Percentiles rank a stretch among this genome's conserved stretches.
These are phyloP conservation scores for Theobroma grandiflorum DNA, from an alignment of 441 rosid genomes.

Conservation along the genomic window DNA sequence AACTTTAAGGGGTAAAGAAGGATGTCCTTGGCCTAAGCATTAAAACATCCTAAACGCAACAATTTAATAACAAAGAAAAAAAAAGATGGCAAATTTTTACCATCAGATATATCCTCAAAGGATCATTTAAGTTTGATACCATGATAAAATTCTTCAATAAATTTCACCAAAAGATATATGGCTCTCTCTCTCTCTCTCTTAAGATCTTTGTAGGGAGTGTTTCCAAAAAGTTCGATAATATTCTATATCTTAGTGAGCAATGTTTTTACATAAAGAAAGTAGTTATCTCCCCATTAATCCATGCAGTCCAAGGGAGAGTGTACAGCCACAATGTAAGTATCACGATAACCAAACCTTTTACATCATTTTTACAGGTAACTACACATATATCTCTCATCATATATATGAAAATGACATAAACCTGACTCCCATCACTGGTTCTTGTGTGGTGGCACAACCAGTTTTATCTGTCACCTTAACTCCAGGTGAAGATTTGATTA, in stretches of 20 bases:
- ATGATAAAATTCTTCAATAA: background rate
- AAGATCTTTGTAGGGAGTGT: background rate
- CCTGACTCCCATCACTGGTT: too few species aligned
- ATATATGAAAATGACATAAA: background rate
- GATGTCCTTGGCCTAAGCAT: background rate
- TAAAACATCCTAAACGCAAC: constrained; percentile 6
- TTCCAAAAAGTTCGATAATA: background rate
- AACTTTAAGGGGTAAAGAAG: background rate
- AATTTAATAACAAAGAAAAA: background rate
- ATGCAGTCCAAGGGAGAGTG: background rate
- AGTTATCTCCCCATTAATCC: background rate
- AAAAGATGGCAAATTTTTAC: background rate
- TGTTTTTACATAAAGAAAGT: background rate
- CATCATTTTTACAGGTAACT: background rate
- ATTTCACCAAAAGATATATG: background rate
- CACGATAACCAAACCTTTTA: background rate
- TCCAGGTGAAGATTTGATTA: background rate
- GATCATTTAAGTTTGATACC: background rate
- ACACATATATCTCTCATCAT: background rate
- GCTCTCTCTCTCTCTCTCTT: background rate
- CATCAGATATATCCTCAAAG: constrained; percentile 6
- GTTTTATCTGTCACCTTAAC: background rate
- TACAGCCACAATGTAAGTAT: background rate
- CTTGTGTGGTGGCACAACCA: background rate
- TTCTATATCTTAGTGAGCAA: background rate